These are phyloP conservation scores for Dictyostelium purpureum DNA, from an alignment of 78 protist genomes.

Conservation along the genomic window DNA sequence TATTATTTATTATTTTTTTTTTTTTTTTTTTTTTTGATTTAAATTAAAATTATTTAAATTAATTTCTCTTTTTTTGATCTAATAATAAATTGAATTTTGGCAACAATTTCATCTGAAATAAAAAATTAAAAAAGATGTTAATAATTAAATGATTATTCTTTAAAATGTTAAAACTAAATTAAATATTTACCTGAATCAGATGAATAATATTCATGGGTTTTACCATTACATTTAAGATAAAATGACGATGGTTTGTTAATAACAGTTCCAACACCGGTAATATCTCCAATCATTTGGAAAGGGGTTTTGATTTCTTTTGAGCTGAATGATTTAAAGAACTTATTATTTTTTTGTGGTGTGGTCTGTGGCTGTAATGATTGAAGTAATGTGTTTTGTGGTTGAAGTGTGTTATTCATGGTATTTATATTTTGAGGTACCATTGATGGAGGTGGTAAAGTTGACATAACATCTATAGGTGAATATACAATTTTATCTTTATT, in stretches of 20 bases:
- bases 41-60: no score
- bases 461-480: not conserved
- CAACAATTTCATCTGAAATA: constrained; percentile 72
- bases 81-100: constrained; percentile 40
- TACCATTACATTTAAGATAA: constrained; percentile 43
- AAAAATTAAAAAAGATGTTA: no score
- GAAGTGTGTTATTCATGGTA: not conserved
- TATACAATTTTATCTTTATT: constrained; percentile 48
- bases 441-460: not conserved
- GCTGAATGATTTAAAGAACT: constrained; percentile 28
- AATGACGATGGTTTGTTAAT: constrained; percentile 41
- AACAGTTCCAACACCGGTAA: constrained; percentile 4
- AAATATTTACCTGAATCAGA: no score
- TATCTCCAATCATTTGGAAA: constrained; percentile 17
- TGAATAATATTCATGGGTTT: constrained; percentile 39
- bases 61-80: constrained; percentile 25
- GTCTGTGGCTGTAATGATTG: not conserved
- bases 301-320: constrained; percentile 29
- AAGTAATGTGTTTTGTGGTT: not conserved
- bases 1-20: not conserved
- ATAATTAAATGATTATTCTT: not conserved
- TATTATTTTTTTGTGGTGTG: constrained; percentile 2
- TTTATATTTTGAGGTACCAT: not conserved
- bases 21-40: not conserved
- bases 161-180: no score